Evolutionary conservation across 176 grass and related monocot genomes (phyloP).

Genomic region (Oryza meyeriana): DNA sequence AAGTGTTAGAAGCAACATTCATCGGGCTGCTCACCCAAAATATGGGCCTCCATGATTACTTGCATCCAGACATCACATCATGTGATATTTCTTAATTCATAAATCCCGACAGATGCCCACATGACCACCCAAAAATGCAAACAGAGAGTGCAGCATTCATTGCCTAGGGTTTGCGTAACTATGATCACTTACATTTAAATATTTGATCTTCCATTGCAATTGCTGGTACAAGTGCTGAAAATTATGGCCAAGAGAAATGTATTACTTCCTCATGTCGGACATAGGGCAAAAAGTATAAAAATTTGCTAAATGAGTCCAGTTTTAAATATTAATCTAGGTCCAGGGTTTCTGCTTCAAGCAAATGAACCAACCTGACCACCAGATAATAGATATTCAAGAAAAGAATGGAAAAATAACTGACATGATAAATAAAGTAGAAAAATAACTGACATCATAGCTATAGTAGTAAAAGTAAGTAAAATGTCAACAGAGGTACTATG

Average conservation of each 20-base stretch:
- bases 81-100: background rate
- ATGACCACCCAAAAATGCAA: background rate
- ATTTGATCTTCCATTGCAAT: slow-evolving; percentile 86
- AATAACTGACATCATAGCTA: background rate
- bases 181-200: slow-evolving; percentile 64
- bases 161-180: slow-evolving; percentile 25
- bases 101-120: background rate
- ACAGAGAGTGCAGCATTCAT: slow-evolving; percentile 9
- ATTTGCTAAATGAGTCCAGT: background rate
- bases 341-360: background rate
- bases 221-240: slow-evolving; percentile 85
- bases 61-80: background rate
- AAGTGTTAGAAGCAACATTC: background rate
- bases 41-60: background rate
- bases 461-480: background rate
- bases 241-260: slow-evolving; percentile 23
- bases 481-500: slow-evolving; percentile 7
- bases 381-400: background rate
- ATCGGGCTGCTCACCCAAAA: background rate
- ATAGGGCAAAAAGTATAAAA: background rate
- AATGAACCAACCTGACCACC: background rate
- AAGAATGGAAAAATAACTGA: background rate
- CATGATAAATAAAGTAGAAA: background rate
- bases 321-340: background rate
- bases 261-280: slow-evolving; percentile 16